Evolutionary conservation across 73 alveolate species (phyloP), one percentile per base, ranked within the genome.

Genomic region (Blepharisma japonicum): DNA sequence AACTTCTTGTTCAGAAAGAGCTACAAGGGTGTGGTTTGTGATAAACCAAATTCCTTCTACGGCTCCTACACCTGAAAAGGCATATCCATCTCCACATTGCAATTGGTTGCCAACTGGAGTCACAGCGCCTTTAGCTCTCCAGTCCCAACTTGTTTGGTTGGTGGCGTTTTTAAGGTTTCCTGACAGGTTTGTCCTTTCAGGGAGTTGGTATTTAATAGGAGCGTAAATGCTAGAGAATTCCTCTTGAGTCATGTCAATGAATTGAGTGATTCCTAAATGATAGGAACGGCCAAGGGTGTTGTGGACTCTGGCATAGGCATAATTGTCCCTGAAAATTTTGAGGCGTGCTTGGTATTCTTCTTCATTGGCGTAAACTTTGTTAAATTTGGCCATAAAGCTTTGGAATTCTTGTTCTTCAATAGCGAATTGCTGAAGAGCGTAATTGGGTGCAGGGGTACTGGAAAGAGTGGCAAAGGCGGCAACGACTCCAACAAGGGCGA

Each of bases 31-130:
- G 46, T 93, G 92, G 54, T 83, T 86, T 32, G 78, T 49, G 21
- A 55, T 27, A 20, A 68, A 51, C 77, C 79, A 76, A 70, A 56
- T 71, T 32, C 97, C 98, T 90, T 94, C 99, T 55, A 94, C 77
- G 76, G 95, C 93, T 21, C 94, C 94, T 7, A 90, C 88, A 32
- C 96, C 76, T 55, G 92, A 71, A 87, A 90, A 92, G 2, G 98
- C 91, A 86, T 90, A 92, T 74, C 98, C 87, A 25, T 92, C 80
- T 50, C 98, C 98, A 80, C 98, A 92, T 45, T 83, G 61, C 42
- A 95, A 95, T 83, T 92, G 86, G 79, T 94, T 87, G 77, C 83
- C 74, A 6, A 94, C 88, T 1, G 45, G 78, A 20, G 90, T 74
- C 21, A 93, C 98, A 21, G 91, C 96, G 8, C 96, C 96, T 7